Conservation (phyloP, 1,284 basidiomycete species). For the Anthracocystis panici-leucophaei region DNA sequence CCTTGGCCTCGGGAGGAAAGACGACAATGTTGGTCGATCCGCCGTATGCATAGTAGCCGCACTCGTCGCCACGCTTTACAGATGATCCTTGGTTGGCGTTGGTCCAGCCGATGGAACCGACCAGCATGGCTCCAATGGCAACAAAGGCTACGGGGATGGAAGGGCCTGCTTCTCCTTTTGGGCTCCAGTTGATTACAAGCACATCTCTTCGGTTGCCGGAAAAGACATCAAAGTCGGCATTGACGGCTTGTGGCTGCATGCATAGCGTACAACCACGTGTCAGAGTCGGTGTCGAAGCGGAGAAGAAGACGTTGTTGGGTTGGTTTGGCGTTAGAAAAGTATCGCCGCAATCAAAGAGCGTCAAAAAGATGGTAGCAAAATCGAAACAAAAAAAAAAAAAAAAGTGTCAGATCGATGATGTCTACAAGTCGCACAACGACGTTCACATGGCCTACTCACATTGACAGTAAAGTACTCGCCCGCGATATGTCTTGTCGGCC, state of each 20-base stretch:
- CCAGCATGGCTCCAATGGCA: constrained; percentile 72
- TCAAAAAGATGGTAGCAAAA: constrained; percentile 15
- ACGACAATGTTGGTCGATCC: constrained; percentile 59
- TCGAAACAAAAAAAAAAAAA: constrained; percentile 1
- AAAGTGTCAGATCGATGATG: not conserved
- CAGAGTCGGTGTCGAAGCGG: not conserved
- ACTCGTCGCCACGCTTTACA: constrained; percentile 85
- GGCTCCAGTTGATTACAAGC: constrained; percentile 50
- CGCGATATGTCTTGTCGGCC: constrained; percentile 72
- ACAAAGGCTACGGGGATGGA: constrained; percentile 54
- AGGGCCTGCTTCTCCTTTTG: constrained; percentile 23
- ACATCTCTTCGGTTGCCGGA: constrained; percentile 58
- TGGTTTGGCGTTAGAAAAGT: not conserved
- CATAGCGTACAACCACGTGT: constrained; percentile 5
- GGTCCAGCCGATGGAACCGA: constrained; percentile 79
- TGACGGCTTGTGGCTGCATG: constrained; percentile 57
- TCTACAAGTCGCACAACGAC: not conserved
- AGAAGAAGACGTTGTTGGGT: not conserved
- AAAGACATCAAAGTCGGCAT: constrained; percentile 64
- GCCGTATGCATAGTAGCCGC: constrained; percentile 75
- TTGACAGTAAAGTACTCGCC: constrained; percentile 72
- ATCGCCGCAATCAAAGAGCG: not conserved
- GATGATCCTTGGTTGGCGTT: constrained; percentile 80
- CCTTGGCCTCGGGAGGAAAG: constrained; percentile 61
- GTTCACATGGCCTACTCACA: constrained; percentile 76